These are phyloP conservation scores for Colletotrichum limetticola DNA, from an alignment of 2,329 filamentous ascomycete genomes.

Conservation along the genomic window DNA sequence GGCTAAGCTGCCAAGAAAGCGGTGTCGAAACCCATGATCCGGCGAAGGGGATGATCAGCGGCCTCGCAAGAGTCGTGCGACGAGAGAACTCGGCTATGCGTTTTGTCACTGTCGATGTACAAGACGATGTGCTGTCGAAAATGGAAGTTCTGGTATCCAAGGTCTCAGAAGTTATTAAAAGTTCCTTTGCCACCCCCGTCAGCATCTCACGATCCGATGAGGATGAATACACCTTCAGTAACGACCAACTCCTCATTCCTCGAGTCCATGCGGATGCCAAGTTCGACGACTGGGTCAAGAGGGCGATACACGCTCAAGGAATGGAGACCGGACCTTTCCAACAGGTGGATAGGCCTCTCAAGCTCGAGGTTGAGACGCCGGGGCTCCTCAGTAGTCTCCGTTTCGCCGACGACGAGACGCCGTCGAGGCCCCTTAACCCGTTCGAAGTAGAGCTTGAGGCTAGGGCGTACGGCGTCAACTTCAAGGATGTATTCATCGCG, in stretches of 20 bases:
- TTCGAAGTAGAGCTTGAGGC: conserved; percentile 38
- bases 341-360: conserved; percentile 22
- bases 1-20: conserved; percentile 12
- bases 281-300: conserved; percentile 9
- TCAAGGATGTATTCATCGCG: conserved; percentile 40
- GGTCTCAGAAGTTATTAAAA: not conserved
- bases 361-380: conserved; percentile 32
- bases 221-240: conserved; percentile 3
- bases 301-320: not conserved
- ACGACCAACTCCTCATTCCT: conserved; percentile 13
- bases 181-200: not conserved
- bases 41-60: conserved; percentile 36
- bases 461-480: conserved; percentile 37
- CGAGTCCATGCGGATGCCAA: conserved; percentile 4
- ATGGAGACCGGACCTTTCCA: not conserved
- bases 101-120: conserved; percentile 36
- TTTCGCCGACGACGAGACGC: conserved; percentile 31
- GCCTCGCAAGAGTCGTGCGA: conserved; percentile 37
- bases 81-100: conserved; percentile 36
- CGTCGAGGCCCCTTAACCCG: conserved; percentile 26
- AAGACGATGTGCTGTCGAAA: not conserved
- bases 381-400: conserved; percentile 25
- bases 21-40: not conserved
- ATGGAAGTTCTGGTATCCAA: not conserved
- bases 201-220: not conserved